Percentiles rank a stretch among this genome's conserved stretches.
phyloP scores from a whole-genome alignment of 1,284 basidiomycete species.

The Termitomyces sp. region DNA sequence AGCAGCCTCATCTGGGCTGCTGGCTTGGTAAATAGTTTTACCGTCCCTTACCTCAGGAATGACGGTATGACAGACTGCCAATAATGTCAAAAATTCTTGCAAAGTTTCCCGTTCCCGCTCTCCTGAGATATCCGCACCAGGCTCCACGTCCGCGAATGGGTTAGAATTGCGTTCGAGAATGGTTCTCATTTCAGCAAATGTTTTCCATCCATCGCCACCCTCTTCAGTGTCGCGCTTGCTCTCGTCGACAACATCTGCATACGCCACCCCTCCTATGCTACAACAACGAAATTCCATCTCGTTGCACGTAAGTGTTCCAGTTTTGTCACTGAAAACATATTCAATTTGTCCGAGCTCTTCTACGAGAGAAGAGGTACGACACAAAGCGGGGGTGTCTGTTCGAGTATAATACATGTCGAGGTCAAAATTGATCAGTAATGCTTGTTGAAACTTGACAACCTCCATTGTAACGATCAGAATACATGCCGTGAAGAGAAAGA shows the following conservation, averaged over 20 bases:
- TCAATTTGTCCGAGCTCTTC: slow-evolving; percentile 99
- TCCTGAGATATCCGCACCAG: slow-evolving; percentile 29
- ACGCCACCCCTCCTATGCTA: slow-evolving; percentile 84
- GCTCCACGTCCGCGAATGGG: slow-evolving; percentile 50
- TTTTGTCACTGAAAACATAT: slow-evolving; percentile 99
- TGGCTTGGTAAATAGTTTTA: slow-evolving; percentile 91
- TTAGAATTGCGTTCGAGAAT: slow-evolving; percentile 46
- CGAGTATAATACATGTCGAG: slow-evolving; percentile 93
- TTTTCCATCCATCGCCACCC: slow-evolving; percentile 67
- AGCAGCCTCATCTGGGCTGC: slow-evolving; percentile 97
- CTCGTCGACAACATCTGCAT: slow-evolving; percentile 87
- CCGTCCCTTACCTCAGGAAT: slow-evolving; percentile 89
- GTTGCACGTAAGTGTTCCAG: slow-evolving; percentile 94
- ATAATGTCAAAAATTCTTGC: slow-evolving; percentile 83
- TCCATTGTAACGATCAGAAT: slow-evolving; percentile 99
- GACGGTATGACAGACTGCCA: slow-evolving; percentile 98
- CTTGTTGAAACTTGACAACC: slow-evolving; percentile 98
- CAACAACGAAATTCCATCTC: slow-evolving; percentile 98
- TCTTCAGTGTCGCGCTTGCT: slow-evolving; percentile 64
- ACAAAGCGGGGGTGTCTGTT: slow-evolving; percentile 95
- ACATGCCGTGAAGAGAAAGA: slow-evolving; percentile 97
- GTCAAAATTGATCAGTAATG: slow-evolving; percentile 95
- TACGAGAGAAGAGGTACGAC: slow-evolving; percentile 94
- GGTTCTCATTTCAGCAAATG: slow-evolving; percentile 68
- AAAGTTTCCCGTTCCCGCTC: slow-evolving; percentile 55